phyloP scores from a whole-genome alignment of 2,329 filamentous ascomycete species.

The Endothia cerciana region DNA sequence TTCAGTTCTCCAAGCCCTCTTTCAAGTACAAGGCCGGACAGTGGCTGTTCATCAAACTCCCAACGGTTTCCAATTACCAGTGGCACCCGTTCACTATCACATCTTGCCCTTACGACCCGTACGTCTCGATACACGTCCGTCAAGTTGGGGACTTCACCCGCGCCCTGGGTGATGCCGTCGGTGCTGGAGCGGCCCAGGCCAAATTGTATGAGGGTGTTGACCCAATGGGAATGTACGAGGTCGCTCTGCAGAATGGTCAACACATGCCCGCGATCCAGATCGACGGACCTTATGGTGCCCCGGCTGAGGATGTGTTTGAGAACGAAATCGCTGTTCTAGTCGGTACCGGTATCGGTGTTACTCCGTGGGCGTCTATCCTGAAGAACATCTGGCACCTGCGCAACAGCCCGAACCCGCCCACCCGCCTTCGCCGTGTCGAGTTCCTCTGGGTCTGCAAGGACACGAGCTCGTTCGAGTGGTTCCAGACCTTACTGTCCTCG shows the following conservation, averaged over 20 bases:
- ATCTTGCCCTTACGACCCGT: slow-evolving; percentile 93
- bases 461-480: slow-evolving; percentile 97
- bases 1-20: slow-evolving; percentile 93
- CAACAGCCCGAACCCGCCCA: slow-evolving; percentile 84
- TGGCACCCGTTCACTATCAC: slow-evolving; percentile 99
- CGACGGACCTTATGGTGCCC: slow-evolving; percentile 94
- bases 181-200: slow-evolving; percentile 82
- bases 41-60: slow-evolving; percentile 96
- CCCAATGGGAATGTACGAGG: slow-evolving; percentile 96
- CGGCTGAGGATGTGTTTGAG: slow-evolving; percentile 95
- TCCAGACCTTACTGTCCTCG: slow-evolving; percentile 89
- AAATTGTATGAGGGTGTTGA: slow-evolving; percentile 91
- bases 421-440: slow-evolving; percentile 88
- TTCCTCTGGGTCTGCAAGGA: slow-evolving; percentile 99
- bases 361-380: slow-evolving; percentile 82
- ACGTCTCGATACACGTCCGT: slow-evolving; percentile 91
- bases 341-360: slow-evolving; percentile 85
- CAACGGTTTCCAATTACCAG: slow-evolving; percentile 83
- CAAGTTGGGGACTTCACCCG: slow-evolving; percentile 97
- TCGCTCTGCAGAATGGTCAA: slow-evolving; percentile 90
- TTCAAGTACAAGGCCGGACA: slow-evolving; percentile 99
- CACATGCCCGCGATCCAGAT: slow-evolving; percentile 88
- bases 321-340: slow-evolving; percentile 88
- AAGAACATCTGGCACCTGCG: slow-evolving; percentile 99
- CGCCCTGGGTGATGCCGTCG: slow-evolving; percentile 92